Evolutionary conservation across 805 yeast genomes (phyloP).

Genomic region (Cyberlindnera americana): DNA sequence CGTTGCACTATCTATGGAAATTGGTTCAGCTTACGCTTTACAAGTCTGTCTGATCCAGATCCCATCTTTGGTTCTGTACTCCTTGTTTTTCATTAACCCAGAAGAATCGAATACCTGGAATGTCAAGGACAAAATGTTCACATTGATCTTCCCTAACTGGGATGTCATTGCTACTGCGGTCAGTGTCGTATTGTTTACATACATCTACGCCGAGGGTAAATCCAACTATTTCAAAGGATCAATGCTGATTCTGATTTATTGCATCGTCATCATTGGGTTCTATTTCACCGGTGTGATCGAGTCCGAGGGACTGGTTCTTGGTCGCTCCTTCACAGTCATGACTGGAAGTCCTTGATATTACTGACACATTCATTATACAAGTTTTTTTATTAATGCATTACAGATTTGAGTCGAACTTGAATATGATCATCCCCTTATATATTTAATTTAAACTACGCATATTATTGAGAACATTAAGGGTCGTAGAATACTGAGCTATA

Average conservation of each 20-base stretch:
- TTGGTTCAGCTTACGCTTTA: constrained; percentile 94
- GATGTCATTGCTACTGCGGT: constrained; percentile 82
- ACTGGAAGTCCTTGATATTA: not conserved
- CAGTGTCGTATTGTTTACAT: constrained; percentile 85
- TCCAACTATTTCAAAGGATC: constrained; percentile 95
- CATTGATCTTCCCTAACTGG: constrained; percentile 93
- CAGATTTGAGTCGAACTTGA: too few species aligned
- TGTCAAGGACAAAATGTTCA: constrained; percentile 50
- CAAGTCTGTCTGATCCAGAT: constrained; percentile 94
- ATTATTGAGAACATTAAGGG: too few species aligned
- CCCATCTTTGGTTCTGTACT: constrained; percentile 81
- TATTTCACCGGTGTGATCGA: constrained; percentile 44
- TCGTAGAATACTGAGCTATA: too few species aligned
- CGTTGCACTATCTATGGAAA: constrained; percentile 95
- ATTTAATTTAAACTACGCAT: not conserved
- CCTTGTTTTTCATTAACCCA: constrained; percentile 48
- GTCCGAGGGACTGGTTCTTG: constrained; percentile 2
- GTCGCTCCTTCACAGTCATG: constrained; percentile 9
- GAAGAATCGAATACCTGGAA: constrained; percentile 26
- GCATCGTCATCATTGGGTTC: constrained; percentile 76
- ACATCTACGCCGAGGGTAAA: constrained; percentile 94
- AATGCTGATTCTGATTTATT: constrained; percentile 73
- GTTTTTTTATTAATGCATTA: too few species aligned
- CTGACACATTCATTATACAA: too few species aligned
- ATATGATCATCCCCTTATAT: too few species aligned